Base-by-base conservation (phyloP, 2,329 filamentous ascomycete species). In the Claviceps digitariae region DNA sequence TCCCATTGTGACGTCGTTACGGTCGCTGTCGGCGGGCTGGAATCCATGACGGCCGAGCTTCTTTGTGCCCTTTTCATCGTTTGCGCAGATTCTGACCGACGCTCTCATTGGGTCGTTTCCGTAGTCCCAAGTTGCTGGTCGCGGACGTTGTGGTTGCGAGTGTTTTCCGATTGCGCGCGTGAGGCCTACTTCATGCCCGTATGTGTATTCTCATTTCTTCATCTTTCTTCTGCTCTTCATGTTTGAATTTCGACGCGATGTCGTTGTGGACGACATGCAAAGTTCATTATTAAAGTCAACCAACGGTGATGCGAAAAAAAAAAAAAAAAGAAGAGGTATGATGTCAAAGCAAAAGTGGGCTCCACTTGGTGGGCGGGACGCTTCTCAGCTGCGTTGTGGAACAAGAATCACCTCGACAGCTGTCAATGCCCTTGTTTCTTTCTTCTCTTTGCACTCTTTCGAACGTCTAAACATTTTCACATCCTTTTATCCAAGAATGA, bases 1-100 rank as follows among this genome's bases (percentile, higher is more conserved):
- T 52, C 71, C 68, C 72, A 74, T 53, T 58, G 56, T 52, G 31
- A 12, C 10, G 31, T 9, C 5, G 31, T 7, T 8, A 9, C 51
- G 29, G 51, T 27, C 45, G 43, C 48, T 17, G 40, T 23, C 43
- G 40, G 45, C 21, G 45, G 34, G 23, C 47, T 48, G 36, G 51
- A 48, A 5, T 43, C 20, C 51, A 52, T 52, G n/a, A 4, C 40
- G 21, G 7, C 17, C 31, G 10, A 13, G 13, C 20, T 43, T 3
- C 23, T 17, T 31, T 17, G 20, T 23, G 29, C 25, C 15, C 17
- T 47, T 12, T 23, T 6, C 5, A 2, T 20, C 15, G 6, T 10
- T 29, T 15, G 7, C 10, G 43, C 43, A 45, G 41, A 23, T 2
- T 44, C 31, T 13, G n/a, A 13, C 3, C 34, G 34, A 36, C 13